Evolutionary conservation across 1,139 yeast genomes (phyloP), one percentile per base, ranked within the genome.

Genomic region (Pichia sp.): DNA sequence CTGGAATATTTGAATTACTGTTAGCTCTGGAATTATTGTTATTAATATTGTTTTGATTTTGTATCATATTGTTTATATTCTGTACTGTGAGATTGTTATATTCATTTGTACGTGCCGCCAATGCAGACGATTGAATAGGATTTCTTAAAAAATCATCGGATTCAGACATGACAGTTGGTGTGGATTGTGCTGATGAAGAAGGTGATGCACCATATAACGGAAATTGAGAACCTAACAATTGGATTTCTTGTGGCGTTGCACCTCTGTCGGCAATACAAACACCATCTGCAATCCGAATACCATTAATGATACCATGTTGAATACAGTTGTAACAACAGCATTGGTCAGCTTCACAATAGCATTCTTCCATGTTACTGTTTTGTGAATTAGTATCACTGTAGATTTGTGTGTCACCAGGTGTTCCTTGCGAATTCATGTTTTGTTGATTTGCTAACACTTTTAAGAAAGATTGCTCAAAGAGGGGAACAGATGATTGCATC

Each of bases 271-370:
- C 45, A 3, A 61, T 62, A n/a, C 51, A 36, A 4, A 50, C 47
- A 12, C 66, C 66, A 44, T 77, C 81, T 44, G 73, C 76, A 34
- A 75, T 53, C 51, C 72, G 69, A 44, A 72, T 59, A 2, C 83
- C 83, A 52, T 77, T 68, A 15, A 74, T 69, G 10, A 76, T 78
- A 2, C 82, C 81, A 58, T 79, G 84, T 3, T 71, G 65, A 49
- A 72, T 81, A 62, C 83, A 79, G 53, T 77, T 75, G 34, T 68
- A 62, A 58, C 84, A 79, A 33, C 68, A 73, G 59, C 84, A 79
- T 4, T 68, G 66, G 32, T 72, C 72, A 1, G 69, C 64, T 0
- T 73, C 65, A 62, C 84, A 79, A 4, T 60, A 54, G 53, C 83
- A 78, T 4, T 63, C 65, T 1, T 55, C 46, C 4, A 35, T 43